Conservation (phyloP, 208 protist species). For the Leishmania tarentolae region DNA sequence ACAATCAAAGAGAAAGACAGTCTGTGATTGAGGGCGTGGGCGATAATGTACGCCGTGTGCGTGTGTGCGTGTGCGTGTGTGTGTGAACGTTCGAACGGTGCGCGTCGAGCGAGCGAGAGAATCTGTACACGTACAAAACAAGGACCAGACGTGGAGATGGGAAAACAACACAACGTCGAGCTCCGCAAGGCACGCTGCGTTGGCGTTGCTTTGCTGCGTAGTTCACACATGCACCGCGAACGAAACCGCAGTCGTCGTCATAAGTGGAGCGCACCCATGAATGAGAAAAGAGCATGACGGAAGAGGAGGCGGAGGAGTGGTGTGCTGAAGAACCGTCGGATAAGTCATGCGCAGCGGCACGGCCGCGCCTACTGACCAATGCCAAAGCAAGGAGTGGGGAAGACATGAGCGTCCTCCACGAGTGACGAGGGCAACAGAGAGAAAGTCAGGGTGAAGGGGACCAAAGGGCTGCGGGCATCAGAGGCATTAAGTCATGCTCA, state of each 20-base stretch:
- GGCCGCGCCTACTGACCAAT: not conserved
- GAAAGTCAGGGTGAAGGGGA: not conserved
- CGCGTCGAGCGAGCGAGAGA: not conserved
- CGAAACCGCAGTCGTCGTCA: not conserved
- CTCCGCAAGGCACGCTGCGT: not conserved
- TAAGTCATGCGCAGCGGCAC: not conserved
- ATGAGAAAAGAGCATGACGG: not conserved
- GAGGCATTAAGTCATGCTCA: not conserved
- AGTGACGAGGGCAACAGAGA: not conserved
- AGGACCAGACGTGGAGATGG: not conserved
- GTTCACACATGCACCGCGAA: not conserved
- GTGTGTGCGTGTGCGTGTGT: not conserved
- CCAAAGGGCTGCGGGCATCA: not conserved
- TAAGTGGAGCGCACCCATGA: not conserved
- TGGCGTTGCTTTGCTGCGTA: not conserved
- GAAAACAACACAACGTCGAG: not conserved
- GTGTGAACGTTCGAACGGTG: constrained; percentile 6
- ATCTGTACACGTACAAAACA: too few species aligned
- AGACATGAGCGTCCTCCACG: not conserved
- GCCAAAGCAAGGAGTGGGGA: not conserved
- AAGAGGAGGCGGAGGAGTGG: not conserved
- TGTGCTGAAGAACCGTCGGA: not conserved
- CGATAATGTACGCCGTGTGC: not conserved
- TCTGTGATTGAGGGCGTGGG: not conserved
- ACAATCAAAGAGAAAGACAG: not conserved